A percentile compares a stretch with the other conserved stretches of the same genome.
phyloP scores from a whole-genome alignment of 371 early-diverging fungal species.

The Polyrhizophydium stewartii region DNA sequence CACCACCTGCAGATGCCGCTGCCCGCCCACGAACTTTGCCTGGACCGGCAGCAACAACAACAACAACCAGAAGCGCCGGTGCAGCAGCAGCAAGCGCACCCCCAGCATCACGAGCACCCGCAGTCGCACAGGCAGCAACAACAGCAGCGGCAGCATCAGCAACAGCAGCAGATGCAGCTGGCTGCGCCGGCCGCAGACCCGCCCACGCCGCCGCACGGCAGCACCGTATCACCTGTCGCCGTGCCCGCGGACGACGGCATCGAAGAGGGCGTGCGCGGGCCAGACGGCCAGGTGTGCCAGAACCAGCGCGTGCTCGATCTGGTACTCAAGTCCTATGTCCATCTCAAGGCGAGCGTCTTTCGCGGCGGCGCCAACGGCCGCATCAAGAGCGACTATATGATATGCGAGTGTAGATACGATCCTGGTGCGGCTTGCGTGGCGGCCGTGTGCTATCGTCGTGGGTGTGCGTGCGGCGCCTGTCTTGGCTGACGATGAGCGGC shows the following conservation, averaged over 20 bases:
- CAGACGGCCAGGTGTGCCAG: not conserved
- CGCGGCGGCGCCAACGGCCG: slow-evolving; percentile 64
- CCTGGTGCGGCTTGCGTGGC: slow-evolving; percentile 39
- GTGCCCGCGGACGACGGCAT: not conserved
- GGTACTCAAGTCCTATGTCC: slow-evolving; percentile 29
- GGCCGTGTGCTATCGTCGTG: not conserved
- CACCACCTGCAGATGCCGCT: too few species aligned
- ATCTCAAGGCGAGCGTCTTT: slow-evolving; percentile 63
- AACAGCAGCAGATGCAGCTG: not conserved
- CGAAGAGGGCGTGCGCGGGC: not conserved
- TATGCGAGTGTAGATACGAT: slow-evolving; percentile 76
- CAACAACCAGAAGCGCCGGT: not conserved
- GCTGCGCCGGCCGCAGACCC: not conserved
- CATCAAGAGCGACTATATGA: slow-evolving; percentile 66
- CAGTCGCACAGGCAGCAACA: not conserved
- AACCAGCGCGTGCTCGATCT: slow-evolving; percentile 4
- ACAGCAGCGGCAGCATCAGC: not conserved
- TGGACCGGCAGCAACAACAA: not conserved
- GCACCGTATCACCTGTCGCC: not conserved
- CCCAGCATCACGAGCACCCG: not conserved
- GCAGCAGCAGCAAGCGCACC: not conserved
- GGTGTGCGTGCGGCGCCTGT: too few species aligned
- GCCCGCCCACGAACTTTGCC: not conserved
- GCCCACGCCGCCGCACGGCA: not conserved
- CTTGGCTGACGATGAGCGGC: too few species aligned